Base-by-base conservation (phyloP, 1,284 basidiomycete genomes). In the Pseudozyma sp. region DNA sequence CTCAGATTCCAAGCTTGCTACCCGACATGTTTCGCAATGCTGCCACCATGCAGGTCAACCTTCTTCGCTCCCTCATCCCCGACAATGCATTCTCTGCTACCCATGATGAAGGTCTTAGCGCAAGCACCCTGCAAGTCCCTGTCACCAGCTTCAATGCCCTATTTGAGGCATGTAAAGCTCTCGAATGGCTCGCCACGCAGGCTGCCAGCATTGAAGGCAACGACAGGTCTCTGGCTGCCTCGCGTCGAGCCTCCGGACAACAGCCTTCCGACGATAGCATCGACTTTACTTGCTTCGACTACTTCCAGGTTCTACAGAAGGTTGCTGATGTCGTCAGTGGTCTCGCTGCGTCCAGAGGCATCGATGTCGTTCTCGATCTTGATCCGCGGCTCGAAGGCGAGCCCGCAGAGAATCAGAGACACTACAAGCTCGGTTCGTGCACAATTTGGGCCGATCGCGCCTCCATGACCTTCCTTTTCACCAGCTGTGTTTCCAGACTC, bases 101-200 rank as follows among this genome's bases (percentile, higher is more conserved):
- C 9, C 44, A 52, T 3, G 77, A 77, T 35, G 79, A 80, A 34
- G 62, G 68, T 16, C 69, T 79, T 25, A 72, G 68, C 36, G 70
- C 77, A 11, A 77, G 67, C 53, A 71, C 72, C 19, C 42, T 80
- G 42, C 75, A 76, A 44, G 63, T 80, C 5, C 79, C 79, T 14
- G 67, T 79, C 47, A 67, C 74, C n/a, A 76, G 70, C 61, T 60
- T 80, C 43, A 70, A 66, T 44, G 79, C 79, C 5, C 61, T 80
- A 13, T 47, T 77, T n/a, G 79, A 79, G 35, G 72, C 74, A 0
- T 78, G 62, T 51, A 65, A 77, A 25, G 59, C 61, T n/a, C 52
- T 79, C 40, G 69, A 79, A n/a, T 80, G 79, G 79, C 40, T 78
- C 42, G 67, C 63, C 13, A 60, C 54, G 7, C 52, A 59, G 48